Evolutionary conservation across 148 eudicot species (phyloP).

Genomic region (Fallopia convolvulus): DNA sequence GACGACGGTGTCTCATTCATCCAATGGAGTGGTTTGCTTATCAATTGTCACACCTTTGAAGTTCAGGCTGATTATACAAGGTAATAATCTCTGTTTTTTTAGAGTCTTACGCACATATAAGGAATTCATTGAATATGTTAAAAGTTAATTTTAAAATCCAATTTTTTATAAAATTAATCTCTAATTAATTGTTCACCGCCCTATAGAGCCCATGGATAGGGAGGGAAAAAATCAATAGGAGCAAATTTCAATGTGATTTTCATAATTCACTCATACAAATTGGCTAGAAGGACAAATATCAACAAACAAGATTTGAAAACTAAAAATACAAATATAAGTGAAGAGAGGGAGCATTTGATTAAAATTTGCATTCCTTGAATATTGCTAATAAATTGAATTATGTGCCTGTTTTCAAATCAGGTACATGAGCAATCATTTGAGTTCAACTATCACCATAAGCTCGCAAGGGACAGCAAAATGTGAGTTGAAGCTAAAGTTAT

Average conservation of each 20-base stretch:
- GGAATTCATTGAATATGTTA: too few relatives aligned
- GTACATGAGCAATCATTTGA: constrained; percentile 51
- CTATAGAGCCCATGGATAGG: too few relatives aligned
- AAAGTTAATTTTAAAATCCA: too few relatives aligned
- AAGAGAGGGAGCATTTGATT: neutral
- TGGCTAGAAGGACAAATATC: too few relatives aligned
- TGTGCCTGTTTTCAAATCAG: constrained; percentile 22
- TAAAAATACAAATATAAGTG: too few relatives aligned
- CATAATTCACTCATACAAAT: too few relatives aligned
- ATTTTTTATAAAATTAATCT: too few relatives aligned
- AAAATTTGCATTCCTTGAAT: neutral
- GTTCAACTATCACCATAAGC: constrained; percentile 63
- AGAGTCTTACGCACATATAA: neutral
- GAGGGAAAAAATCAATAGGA: too few relatives aligned
- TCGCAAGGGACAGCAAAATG: constrained; percentile 42
- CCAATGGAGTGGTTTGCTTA: constrained; percentile 88
- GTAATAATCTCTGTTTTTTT: constrained; percentile 18
- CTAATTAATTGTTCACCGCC: too few relatives aligned
- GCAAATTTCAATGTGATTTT: too few relatives aligned
- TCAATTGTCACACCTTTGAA: constrained; percentile 73
- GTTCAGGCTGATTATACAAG: constrained; percentile 92
- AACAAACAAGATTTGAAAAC: too few relatives aligned
- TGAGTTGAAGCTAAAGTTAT: constrained; percentile 48
- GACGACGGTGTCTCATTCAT: constrained; percentile 59
- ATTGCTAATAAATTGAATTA: too few relatives aligned